Evolutionary conservation across 352 stramenopile species (phyloP).

Genomic region (Phytophthora multivora): DNA sequence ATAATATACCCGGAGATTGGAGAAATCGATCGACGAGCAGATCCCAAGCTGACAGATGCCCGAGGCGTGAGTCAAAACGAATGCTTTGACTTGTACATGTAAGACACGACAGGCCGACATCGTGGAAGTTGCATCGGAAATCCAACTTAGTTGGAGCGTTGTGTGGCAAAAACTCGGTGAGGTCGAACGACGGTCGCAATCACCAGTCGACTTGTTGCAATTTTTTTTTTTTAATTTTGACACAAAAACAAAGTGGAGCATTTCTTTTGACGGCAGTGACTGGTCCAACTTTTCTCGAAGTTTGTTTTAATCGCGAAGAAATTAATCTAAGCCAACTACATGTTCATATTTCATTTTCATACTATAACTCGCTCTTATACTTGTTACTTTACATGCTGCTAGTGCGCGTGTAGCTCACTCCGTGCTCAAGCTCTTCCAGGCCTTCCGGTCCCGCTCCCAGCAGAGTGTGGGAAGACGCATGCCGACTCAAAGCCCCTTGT

Average conservation of each 20-base stretch:
- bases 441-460: not conserved
- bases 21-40: conserved; percentile 9
- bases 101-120: not conserved
- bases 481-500: conserved; percentile 23
- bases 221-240: too few relatives aligned
- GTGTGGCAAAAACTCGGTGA: conserved; percentile 4
- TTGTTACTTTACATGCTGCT: conserved; percentile 36
- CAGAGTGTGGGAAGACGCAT: conserved; percentile 26
- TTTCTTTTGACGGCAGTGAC: too few relatives aligned
- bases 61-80: too few relatives aligned
- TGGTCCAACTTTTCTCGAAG: not conserved
- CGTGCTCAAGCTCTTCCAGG: not conserved
- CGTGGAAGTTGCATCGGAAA: too few relatives aligned
- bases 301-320: too few relatives aligned
- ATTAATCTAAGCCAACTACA: not conserved
- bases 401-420: conserved; percentile 8
- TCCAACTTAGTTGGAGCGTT: not conserved
- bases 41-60: conserved; percentile 19
- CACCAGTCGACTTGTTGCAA: not conserved
- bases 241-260: too few relatives aligned
- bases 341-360: conserved; percentile 2
- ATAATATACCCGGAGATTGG: conserved; percentile 20
- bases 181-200: not conserved
- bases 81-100: too few relatives aligned
- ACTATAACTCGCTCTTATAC: conserved; percentile 10